A percentile compares a stretch with the other conserved stretches of the same genome.
phyloP scores from a whole-genome alignment of 768 basidiomycete genomes.

The Ramaria sp. region DNA sequence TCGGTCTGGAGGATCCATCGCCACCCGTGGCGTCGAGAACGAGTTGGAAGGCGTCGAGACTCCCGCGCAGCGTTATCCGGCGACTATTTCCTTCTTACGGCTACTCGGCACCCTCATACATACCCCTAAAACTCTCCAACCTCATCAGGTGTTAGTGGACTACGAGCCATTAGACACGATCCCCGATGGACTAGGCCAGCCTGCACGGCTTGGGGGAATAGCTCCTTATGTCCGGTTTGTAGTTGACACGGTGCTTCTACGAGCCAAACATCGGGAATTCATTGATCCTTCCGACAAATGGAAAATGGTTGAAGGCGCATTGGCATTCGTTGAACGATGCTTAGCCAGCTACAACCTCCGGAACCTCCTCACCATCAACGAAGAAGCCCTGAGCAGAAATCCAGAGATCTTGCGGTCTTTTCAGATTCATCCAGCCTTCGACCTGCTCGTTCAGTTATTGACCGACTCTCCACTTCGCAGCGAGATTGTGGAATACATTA shows the following conservation, averaged over 20 bases:
- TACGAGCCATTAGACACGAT: constrained; percentile 60
- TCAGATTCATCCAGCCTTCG: constrained; percentile 77
- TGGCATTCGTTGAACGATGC: constrained; percentile 77
- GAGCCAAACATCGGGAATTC: constrained; percentile 45
- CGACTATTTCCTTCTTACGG: constrained; percentile 80
- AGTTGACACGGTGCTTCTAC: constrained; percentile 70
- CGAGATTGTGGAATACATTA: constrained; percentile 67
- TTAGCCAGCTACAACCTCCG: constrained; percentile 77
- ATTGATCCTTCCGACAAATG: constrained; percentile 67
- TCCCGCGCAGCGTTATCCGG: constrained; percentile 67
- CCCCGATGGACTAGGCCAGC: constrained; percentile 70
- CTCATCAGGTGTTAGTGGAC: constrained; percentile 49
- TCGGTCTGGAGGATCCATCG: constrained; percentile 40
- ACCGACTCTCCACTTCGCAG: constrained; percentile 63
- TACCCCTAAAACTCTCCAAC: constrained; percentile 60
- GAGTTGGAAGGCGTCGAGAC: constrained; percentile 87
- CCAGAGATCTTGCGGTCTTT: constrained; percentile 42
- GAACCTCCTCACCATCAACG: constrained; percentile 46
- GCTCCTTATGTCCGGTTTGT: constrained; percentile 80
- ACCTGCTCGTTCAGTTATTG: constrained; percentile 70
- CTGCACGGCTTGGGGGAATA: constrained; percentile 71
- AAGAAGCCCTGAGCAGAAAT: constrained; percentile 39
- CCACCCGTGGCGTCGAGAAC: constrained; percentile 70
- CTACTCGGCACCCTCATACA: constrained; percentile 78
- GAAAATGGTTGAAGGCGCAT: constrained; percentile 75